Evolutionary conservation across 345 rosid species (phyloP), one percentile per base, ranked within the genome.

Genomic region (Kernera saxatilis): DNA sequence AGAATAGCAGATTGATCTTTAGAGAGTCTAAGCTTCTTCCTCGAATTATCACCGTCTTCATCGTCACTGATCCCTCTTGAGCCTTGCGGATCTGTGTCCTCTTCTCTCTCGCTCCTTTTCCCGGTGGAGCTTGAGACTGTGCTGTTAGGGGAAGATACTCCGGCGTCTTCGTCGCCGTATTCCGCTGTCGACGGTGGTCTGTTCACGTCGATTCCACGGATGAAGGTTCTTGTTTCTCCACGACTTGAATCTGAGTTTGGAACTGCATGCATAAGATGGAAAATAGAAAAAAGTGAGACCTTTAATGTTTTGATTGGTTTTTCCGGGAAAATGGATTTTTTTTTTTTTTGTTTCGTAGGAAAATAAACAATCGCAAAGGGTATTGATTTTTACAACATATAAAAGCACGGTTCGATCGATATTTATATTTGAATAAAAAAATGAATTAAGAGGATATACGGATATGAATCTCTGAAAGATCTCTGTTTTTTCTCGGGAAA

Each of bases 1-100:
- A 95, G 92, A 75, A 88, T 78, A 52, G 94, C 93, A 44, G 99
- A 86, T 82, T 95, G 99, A 67, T 90, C 98, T 83, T 88, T 92
- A 5, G 97, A 87, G 8, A 95, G 82, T 74, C 99, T 81, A 41
- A 95, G 96, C 67, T 95, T 95, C 84, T 95, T 95, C 60, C 97
- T 87, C 1, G 92, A 95, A 44, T 78, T 86, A 22, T 92, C 98
- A 5, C 97, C 97, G 14, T 88, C 97, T 69, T 92, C 99, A 32
- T 95, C 98, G 8, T 95, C 99, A 25, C 95, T 89, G 64, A 69
- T 56, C 2, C 95, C 97, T 10, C 91, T 89, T 35, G 93, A 89
- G 48, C 80, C 83, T 27, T 75, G 89, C 58, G 93, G 84, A 56
- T 87, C 93, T 35, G 76, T 73, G 19, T 89, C 93, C 21, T 72